Conservation (phyloP, 352 stramenopile species). For the Phytophthora pisi region DNA sequence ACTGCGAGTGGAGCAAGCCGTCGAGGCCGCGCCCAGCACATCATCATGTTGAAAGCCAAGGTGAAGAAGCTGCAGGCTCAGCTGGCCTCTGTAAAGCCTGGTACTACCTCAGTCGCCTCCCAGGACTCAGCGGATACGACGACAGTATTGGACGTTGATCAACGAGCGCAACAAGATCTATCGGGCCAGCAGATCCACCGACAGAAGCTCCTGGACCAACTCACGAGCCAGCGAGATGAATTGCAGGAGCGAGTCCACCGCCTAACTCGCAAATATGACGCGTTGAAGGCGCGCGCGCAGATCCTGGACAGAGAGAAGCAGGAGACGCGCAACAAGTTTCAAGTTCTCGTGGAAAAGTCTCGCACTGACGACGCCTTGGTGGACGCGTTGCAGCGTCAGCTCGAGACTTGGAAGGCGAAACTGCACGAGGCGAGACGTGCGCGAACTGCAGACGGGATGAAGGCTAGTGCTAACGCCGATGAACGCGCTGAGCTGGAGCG, state of each 20-base stretch:
- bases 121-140: conserved; percentile 2
- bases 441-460: conserved; percentile 62
- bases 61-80: conserved; percentile 75
- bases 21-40: conserved; percentile 79
- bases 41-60: conserved; percentile 85
- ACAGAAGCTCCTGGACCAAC: conserved; percentile 66
- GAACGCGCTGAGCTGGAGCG: conserved; percentile 60
- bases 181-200: conserved; percentile 56
- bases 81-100: conserved; percentile 21
- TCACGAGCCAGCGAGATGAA: conserved; percentile 63
- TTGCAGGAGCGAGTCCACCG: conserved; percentile 61
- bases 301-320: conserved; percentile 81
- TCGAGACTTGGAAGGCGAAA: conserved; percentile 67
- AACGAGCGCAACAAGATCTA: conserved; percentile 70
- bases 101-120: neutral
- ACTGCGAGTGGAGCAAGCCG: conserved; percentile 33
- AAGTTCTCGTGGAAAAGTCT: conserved; percentile 81
- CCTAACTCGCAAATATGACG: conserved; percentile 67
- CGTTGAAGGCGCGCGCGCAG: conserved; percentile 62
- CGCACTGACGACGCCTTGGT: conserved; percentile 81
- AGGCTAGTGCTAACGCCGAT: conserved; percentile 27
- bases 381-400: conserved; percentile 74
- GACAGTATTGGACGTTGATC: conserved; percentile 53
- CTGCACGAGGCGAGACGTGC: conserved; percentile 61
- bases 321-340: conserved; percentile 66